Evolutionary conservation across 306 rosid genomes (phyloP).

Genomic region (Dryas alaskensis): DNA sequence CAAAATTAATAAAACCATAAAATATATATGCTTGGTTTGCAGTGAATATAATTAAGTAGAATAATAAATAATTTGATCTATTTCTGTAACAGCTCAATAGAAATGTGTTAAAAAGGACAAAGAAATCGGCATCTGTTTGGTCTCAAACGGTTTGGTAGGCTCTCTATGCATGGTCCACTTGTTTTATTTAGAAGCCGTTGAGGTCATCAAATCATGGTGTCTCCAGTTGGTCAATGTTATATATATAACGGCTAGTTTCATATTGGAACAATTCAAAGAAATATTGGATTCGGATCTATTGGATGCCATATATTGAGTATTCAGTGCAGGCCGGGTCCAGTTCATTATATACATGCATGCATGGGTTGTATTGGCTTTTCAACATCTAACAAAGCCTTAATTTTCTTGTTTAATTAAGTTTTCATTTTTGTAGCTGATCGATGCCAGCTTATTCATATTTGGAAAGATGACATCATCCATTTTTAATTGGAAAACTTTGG

Average conservation of each 20-base stretch:
- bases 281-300: not conserved
- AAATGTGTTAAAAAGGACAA: not conserved
- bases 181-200: not conserved
- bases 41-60: not conserved
- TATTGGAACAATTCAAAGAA: not conserved
- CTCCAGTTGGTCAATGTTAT: slow-evolving; percentile 2
- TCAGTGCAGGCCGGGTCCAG: not conserved
- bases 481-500: no score
- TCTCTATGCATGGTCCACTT: not conserved
- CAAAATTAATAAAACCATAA: not conserved
- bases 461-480: not conserved
- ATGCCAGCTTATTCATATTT: not conserved
- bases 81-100: not conserved
- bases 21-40: not conserved
- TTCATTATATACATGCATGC: not conserved
- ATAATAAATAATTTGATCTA: no score
- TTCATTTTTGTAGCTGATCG: not conserved
- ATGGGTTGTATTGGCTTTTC: not conserved
- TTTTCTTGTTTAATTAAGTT: not conserved
- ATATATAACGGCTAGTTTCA: slow-evolving; percentile 15
- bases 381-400: not conserved
- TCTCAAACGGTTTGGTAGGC: slow-evolving; percentile 18
- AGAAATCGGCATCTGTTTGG: not conserved
- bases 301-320: not conserved
- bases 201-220: not conserved